Percentiles rank a stretch among this genome's conserved stretches.
phyloP scores from a whole-genome alignment of 768 basidiomycete species.

The Zangia roseola region DNA sequence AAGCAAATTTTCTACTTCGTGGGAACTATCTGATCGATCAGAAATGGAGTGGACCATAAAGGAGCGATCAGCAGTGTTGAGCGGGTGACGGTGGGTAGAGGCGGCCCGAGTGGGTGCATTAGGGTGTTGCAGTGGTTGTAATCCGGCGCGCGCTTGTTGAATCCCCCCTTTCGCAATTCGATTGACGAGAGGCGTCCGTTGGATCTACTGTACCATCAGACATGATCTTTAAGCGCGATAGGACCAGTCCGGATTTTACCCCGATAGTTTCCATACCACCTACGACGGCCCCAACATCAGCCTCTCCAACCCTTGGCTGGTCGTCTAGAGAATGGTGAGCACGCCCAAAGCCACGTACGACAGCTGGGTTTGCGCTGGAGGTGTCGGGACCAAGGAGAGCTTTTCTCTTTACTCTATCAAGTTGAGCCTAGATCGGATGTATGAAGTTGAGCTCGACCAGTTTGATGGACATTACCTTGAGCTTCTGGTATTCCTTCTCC shows the following conservation, averaged over 20 bases:
- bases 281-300: constrained; percentile 55
- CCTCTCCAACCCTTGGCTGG: constrained; percentile 22
- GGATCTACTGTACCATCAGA: constrained; percentile 47
- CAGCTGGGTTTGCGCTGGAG: constrained; percentile 14
- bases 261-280: constrained; percentile 66
- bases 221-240: neutral
- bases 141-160: constrained; percentile 33
- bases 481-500: constrained; percentile 85
- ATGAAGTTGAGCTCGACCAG: neutral
- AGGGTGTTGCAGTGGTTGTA: constrained; percentile 27
- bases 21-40: constrained; percentile 63
- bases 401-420: constrained; percentile 82
- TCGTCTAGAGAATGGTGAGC: constrained; percentile 18
- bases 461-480: constrained; percentile 51
- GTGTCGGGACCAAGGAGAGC: constrained; percentile 57
- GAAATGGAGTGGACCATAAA: constrained; percentile 47
- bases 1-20: constrained; percentile 72
- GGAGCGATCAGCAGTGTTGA: constrained; percentile 37
- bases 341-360: constrained; percentile 15
- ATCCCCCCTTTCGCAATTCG: constrained; percentile 38
- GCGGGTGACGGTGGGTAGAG: constrained; percentile 44
- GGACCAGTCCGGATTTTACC: constrained; percentile 33
- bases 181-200: constrained; percentile 63
- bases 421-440: constrained; percentile 50
- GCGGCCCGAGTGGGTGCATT: constrained; percentile 19